These are phyloP conservation scores for Penicillium psychrofluorescens DNA, from an alignment of 495 filamentous ascomycete genomes.

Conservation along the genomic window DNA sequence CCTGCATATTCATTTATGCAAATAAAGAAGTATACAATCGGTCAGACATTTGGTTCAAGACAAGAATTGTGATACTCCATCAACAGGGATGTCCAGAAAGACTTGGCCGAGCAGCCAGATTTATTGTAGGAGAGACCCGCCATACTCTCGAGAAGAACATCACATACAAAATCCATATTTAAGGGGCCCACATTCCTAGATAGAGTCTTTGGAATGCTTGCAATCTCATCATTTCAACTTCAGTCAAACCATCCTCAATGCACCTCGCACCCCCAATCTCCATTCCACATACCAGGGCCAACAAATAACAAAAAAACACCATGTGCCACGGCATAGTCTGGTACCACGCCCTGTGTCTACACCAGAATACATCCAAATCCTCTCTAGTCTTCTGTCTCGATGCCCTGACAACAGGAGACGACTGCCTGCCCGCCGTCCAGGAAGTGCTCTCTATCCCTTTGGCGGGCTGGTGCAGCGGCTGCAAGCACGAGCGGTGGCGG, in stretches of 20 bases:
- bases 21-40: no score
- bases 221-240: no score
- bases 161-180: no score
- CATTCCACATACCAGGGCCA: background rate
- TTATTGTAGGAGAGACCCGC: background rate
- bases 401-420: constrained; percentile 11
- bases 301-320: background rate
- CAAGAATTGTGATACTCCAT: no score
- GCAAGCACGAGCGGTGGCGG: constrained; percentile 1
- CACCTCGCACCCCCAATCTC: background rate
- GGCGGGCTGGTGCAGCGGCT: constrained; percentile 11
- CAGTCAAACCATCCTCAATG: background rate
- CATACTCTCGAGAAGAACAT: background rate
- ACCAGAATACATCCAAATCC: constrained; percentile 5
- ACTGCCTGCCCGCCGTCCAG: constrained; percentile 7
- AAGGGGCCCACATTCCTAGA: no score
- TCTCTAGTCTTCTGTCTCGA: constrained; percentile 12
- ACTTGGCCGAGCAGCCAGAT: background rate
- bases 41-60: no score
- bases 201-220: no score
- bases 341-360: constrained; percentile 22
- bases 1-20: no score
- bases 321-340: constrained; percentile 29
- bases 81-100: background rate
- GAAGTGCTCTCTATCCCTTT: constrained; percentile 11